Evolutionary conservation across 768 basidiomycete genomes (phyloP).

Genomic region (Naganishia randhawae): DNA sequence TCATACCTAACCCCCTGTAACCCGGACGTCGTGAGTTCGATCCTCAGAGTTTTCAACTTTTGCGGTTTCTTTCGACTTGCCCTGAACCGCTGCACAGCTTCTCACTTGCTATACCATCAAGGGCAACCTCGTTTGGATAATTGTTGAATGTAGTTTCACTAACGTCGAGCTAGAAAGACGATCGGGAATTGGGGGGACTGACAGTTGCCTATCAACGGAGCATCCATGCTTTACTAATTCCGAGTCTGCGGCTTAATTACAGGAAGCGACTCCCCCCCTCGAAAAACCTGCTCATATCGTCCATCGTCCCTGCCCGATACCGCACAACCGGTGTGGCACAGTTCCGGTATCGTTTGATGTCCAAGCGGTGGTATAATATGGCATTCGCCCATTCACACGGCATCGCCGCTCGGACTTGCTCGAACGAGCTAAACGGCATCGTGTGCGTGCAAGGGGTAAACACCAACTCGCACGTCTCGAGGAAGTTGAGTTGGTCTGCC

Average conservation of each 20-base stretch:
- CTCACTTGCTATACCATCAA: no score
- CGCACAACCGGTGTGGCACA: background rate
- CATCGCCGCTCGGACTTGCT: background rate
- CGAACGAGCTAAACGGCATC: background rate
- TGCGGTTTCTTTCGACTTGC: no score
- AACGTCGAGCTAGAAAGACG: no score
- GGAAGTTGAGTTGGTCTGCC: background rate
- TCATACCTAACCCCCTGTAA: no score
- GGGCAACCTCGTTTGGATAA: no score
- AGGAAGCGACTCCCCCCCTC: background rate
- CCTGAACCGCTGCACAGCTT: no score
- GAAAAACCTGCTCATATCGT: background rate
- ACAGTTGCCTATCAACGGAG: no score
- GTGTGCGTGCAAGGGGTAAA: background rate
- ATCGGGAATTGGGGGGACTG: no score
- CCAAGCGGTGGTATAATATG: background rate
- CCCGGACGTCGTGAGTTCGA: no score
- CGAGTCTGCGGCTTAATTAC: background rate
- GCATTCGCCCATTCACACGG: constrained; percentile 2
- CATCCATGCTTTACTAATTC: no score
- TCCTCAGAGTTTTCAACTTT: no score
- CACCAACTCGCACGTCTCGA: background rate
- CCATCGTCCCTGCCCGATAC: background rate
- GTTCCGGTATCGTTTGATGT: constrained; percentile 11
- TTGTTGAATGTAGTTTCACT: no score